Percentiles rank a stretch among this genome's conserved stretches.
These are phyloP conservation scores for Nicotiana tabacum DNA, from an alignment of 257 asterid genomes.

Conservation along the genomic window DNA sequence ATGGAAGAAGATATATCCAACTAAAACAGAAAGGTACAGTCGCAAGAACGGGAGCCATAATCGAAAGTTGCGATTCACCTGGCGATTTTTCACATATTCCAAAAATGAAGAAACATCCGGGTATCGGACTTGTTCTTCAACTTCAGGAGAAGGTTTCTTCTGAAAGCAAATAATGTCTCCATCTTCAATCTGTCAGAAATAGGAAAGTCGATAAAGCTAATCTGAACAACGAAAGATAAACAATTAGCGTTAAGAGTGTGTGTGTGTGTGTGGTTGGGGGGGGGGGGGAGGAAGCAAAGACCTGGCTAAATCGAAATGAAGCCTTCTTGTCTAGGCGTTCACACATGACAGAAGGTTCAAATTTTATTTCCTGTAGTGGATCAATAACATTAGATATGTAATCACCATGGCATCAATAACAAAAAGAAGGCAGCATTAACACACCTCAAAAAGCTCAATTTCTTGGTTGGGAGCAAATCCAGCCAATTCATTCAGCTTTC, in stretches of 20 bases:
- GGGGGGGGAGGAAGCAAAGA: neutral
- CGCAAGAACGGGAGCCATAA: neutral
- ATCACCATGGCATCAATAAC: neutral
- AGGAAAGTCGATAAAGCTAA: neutral
- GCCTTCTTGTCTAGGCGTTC: slow-evolving; percentile 36
- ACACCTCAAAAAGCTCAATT: slow-evolving; percentile 87
- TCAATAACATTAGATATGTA: neutral
- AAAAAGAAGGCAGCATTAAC: neutral
- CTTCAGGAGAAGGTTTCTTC: slow-evolving; percentile 48
- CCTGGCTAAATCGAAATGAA: slow-evolving; percentile 41
- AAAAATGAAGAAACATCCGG: slow-evolving; percentile 75
- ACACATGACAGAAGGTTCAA: slow-evolving; percentile 41
- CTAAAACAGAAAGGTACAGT: neutral
- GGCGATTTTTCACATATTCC: slow-evolving; percentile 91
- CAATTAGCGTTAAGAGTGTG: no score
- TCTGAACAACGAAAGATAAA: neutral
- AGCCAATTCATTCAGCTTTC: slow-evolving; percentile 73
- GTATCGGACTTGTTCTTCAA: slow-evolving; percentile 54
- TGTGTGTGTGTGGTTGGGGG: no score
- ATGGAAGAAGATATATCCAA: neutral
- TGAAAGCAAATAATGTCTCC: slow-evolving; percentile 96
- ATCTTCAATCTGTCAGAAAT: slow-evolving; percentile 63
- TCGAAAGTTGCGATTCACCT: slow-evolving; percentile 33
- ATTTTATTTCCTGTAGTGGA: slow-evolving; percentile 42
- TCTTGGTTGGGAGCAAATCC: slow-evolving; percentile 84